Base-by-base conservation (phyloP, 1,284 basidiomycete species). In the Marasmius oreades region DNA sequence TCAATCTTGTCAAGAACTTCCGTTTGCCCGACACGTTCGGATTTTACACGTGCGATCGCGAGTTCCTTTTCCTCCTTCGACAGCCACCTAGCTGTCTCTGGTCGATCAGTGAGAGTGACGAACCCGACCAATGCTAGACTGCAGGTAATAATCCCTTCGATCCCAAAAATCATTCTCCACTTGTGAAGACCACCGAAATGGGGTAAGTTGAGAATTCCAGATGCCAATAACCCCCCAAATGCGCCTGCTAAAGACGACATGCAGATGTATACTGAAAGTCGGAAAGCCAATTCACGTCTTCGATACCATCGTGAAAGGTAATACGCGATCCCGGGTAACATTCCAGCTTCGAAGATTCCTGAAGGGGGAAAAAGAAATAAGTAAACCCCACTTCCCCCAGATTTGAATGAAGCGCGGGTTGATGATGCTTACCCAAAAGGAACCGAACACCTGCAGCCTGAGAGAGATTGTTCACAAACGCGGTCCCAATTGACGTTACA, bases 71-170 rank as follows among this genome's bases (percentile, higher is more conserved):
- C 52, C 31, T 53, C 52, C 10, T 3, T 18, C 8, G 36, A 43
- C 20, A 53, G 52, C 52, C 52, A 53, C 1, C 6, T 10, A 1
- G 52, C 36, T 8, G 52, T 44, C 8, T 18, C 11, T n/a, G n/a
- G n/a, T n/a, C n/a, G n/a, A n/a, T n/a, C n/a, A n/a, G n/a, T n/a
- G n/a, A n/a, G n/a, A n/a, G 36, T 53, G 37, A 53, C 22, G 5
- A 44, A 39, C 1, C 22, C 37, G 7, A 53, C 44, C 20, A 53
- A 11, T 2, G 39, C 36, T 3, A 53, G 14, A 12, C 52, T 39
- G n/a, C 24, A 53, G 1, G 52, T 53, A n/a, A 53, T 28, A 12
- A 37, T 39, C 6, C 52, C 52, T 42, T 53, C 52, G 11, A 53
- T 53, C 2, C 22, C 36, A 24, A 53, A 53, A 39, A 53, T 37